Evolutionary conservation across 306 rosid species (phyloP).

Genomic region (Vicia faba): DNA sequence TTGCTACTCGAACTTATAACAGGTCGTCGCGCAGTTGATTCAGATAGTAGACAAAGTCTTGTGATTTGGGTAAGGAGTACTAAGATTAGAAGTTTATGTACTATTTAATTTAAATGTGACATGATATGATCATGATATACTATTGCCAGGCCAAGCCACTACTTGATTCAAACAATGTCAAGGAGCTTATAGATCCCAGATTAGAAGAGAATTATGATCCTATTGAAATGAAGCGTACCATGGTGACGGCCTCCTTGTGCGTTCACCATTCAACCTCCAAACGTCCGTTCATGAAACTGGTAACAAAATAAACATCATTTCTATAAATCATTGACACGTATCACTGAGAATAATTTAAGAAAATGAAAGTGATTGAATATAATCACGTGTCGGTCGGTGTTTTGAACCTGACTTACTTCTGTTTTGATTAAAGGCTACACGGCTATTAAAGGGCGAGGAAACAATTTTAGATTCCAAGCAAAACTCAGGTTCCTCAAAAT

Average conservation of each 20-base stretch:
- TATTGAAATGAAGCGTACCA: conserved; percentile 60
- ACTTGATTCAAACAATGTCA: conserved; percentile 54
- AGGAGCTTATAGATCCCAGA: conserved; percentile 75
- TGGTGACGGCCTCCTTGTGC: conserved; percentile 82
- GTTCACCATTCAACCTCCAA: conserved; percentile 64
- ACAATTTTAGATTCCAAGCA: conserved; percentile 44
- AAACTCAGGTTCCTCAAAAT: conserved; percentile 38
- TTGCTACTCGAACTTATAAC: conserved; percentile 85
- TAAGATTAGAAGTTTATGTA: not conserved
- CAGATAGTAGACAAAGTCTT: conserved; percentile 75
- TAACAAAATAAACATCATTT: conserved; percentile 25
- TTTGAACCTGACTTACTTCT: conserved; percentile 5
- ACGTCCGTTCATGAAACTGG: conserved; percentile 82
- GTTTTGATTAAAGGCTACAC: conserved; percentile 49
- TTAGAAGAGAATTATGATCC: conserved; percentile 58
- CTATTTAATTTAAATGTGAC: conserved; percentile 7
- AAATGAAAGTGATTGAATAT: not conserved
- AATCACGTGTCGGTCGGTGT: not conserved
- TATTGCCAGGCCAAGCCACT: conserved; percentile 75
- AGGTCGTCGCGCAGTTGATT: conserved; percentile 93
- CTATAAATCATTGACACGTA: not conserved
- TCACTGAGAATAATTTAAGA: not conserved
- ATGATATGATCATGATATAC: conserved; percentile 4
- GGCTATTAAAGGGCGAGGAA: conserved; percentile 66
- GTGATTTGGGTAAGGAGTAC: conserved; percentile 73